Conservation (phyloP, 495 filamentous ascomycete species). For the Aspergillus hancockii region DNA sequence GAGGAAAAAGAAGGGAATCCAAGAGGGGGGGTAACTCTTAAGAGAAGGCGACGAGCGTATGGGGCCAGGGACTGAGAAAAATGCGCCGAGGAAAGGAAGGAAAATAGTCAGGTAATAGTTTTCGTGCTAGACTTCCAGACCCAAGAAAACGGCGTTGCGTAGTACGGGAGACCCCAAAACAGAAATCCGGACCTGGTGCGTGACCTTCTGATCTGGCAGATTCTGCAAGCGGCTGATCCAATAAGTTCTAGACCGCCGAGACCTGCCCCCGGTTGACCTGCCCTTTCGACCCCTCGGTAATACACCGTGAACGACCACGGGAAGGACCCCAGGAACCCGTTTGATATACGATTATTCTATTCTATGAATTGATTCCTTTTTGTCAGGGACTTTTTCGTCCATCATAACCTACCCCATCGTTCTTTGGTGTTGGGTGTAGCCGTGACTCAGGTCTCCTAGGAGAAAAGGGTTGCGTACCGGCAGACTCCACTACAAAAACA, state of each 20-base stretch:
- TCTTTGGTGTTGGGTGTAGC: background rate
- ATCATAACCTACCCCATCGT: background rate
- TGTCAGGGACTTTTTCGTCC: background rate
- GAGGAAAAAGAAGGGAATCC: constrained; percentile 2
- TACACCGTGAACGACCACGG: background rate
- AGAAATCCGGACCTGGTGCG: constrained; percentile 26
- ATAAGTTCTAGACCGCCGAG: constrained; percentile 21
- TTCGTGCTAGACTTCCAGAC: constrained; percentile 3
- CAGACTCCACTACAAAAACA: constrained; percentile 20
- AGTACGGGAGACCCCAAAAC: constrained; percentile 21
- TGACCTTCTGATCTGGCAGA: constrained; percentile 27
- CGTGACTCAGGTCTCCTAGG: background rate
- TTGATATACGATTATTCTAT: background rate
- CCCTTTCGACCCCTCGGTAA: background rate
- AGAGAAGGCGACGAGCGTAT: background rate
- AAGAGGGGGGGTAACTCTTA: background rate
- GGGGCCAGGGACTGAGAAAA: background rate
- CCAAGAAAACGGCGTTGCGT: background rate
- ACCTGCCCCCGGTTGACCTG: background rate
- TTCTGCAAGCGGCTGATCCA: constrained; percentile 27
- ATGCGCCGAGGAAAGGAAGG: background rate
- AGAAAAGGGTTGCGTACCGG: constrained; percentile 4
- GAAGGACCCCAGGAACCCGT: background rate
- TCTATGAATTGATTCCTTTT: background rate
- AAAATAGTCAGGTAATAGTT: constrained; percentile 1